phyloP scores from a whole-genome alignment of 2,329 filamentous ascomycete genomes.

The Pseudogymnoascus destructans region DNA sequence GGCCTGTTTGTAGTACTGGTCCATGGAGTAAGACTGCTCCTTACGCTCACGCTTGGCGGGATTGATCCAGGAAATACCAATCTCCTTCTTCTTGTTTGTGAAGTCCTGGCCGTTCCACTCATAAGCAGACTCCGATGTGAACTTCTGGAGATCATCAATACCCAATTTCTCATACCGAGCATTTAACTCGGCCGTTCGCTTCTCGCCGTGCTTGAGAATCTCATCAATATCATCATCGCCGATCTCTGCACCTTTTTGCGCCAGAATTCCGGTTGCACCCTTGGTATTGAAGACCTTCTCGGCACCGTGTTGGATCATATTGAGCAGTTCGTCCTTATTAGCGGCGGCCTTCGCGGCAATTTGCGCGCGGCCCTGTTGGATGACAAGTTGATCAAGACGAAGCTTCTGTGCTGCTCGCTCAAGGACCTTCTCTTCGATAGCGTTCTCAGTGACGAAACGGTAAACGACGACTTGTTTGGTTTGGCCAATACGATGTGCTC shows the following conservation, averaged over 20 bases:
- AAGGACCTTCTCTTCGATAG: constrained; percentile 95
- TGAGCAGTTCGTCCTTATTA: constrained; percentile 89
- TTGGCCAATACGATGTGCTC: constrained; percentile 94
- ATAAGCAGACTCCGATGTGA: constrained; percentile 92
- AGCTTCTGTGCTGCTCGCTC: constrained; percentile 95
- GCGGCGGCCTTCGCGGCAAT: constrained; percentile 80
- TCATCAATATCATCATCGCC: constrained; percentile 82
- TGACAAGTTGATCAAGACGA: constrained; percentile 90
- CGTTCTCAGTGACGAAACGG: constrained; percentile 93
- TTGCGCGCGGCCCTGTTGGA: constrained; percentile 91
- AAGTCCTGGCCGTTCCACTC: constrained; percentile 99
- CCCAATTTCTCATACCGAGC: constrained; percentile 94
- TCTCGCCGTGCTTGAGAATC: constrained; percentile 75
- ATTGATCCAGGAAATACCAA: constrained; percentile 93
- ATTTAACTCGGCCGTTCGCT: constrained; percentile 78
- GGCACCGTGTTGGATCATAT: constrained; percentile 98
- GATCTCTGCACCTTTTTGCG: constrained; percentile 48
- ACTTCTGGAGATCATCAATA: constrained; percentile 93
- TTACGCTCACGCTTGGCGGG: constrained; percentile 96
- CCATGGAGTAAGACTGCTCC: constrained; percentile 95
- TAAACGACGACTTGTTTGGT: constrained; percentile 97
- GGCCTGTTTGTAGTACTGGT: constrained; percentile 93
- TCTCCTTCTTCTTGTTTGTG: constrained; percentile 79
- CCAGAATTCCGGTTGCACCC: constrained; percentile 47
- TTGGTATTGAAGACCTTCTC: constrained; percentile 78